Conservation (phyloP, 78 protist species). For the Speleostelium caveatum region DNA sequence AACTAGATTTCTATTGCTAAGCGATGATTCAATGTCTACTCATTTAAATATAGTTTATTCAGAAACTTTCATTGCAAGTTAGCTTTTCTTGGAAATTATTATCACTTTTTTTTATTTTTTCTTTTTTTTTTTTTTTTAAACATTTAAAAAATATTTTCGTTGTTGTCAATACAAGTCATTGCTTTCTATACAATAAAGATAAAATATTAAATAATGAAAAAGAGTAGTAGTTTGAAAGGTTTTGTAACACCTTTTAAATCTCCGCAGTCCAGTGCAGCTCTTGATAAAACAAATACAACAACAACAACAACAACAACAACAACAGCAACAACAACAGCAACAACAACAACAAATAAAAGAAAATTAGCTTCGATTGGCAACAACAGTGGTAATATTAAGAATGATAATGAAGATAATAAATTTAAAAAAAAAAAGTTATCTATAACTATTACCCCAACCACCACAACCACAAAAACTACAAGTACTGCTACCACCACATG, state of each 20-base stretch:
- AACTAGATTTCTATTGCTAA: too few species aligned
- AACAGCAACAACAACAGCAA: background rate
- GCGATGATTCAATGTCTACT: too few species aligned
- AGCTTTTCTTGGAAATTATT: too few species aligned
- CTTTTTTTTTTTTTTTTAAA: too few species aligned
- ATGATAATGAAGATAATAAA: background rate
- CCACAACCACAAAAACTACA: too few species aligned
- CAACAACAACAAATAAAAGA: background rate
- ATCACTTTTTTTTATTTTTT: too few species aligned
- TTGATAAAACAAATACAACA: background rate
- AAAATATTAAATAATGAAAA: slow-evolving; percentile 9
- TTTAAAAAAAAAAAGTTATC: background rate
- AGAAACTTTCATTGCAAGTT: too few species aligned
- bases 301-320: slow-evolving; percentile 14
- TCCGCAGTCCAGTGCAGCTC: background rate
- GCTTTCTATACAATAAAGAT: background rate
- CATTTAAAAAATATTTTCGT: too few species aligned
- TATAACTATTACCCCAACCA: too few species aligned
- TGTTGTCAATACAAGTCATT: too few species aligned
- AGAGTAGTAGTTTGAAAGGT: background rate
- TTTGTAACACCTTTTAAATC: slow-evolving; percentile 56
- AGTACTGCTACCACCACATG: too few species aligned
- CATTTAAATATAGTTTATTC: too few species aligned
- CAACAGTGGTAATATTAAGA: background rate
- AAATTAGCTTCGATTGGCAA: background rate